Conservation (phyloP, 2,329 filamentous ascomycete genomes). For the Claviceps paspali region DNA sequence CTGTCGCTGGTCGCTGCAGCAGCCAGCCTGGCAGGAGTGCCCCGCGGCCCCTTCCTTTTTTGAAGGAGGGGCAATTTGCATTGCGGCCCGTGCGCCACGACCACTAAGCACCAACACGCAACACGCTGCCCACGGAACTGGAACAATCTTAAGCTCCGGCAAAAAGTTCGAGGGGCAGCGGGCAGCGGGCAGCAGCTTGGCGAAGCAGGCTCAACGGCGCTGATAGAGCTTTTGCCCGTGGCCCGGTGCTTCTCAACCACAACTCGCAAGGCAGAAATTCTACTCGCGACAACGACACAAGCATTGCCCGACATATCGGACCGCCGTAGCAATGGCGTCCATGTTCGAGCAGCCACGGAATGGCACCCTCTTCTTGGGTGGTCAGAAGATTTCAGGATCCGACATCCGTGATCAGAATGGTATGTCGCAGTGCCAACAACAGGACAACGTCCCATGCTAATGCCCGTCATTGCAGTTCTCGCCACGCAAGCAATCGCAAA, state of each 20-base stretch:
- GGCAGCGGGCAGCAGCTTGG: slow-evolving; percentile 6
- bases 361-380: slow-evolving; percentile 91
- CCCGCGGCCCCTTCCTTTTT: slow-evolving; percentile 7
- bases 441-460: slow-evolving; percentile 4
- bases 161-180: slow-evolving; percentile 15
- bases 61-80: slow-evolving; percentile 10
- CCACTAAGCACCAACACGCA: background rate
- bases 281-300: background rate
- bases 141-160: slow-evolving; percentile 14
- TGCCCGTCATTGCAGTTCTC: slow-evolving; percentile 46
- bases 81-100: slow-evolving; percentile 3
- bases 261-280: slow-evolving; percentile 6
- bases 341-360: slow-evolving; percentile 94
- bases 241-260: slow-evolving; percentile 3
- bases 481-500: slow-evolving; percentile 96
- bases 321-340: slow-evolving; percentile 55
- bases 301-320: slow-evolving; percentile 5
- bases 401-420: slow-evolving; percentile 97
- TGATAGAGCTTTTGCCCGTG: background rate
- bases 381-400: slow-evolving; percentile 89
- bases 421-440: slow-evolving; percentile 22
- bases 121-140: slow-evolving; percentile 8
- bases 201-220: background rate
- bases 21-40: slow-evolving; percentile 6
- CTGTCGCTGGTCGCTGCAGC: background rate